These are phyloP conservation scores for Pisolithus orientalis DNA, from an alignment of 768 basidiomycete species.

Conservation along the genomic window DNA sequence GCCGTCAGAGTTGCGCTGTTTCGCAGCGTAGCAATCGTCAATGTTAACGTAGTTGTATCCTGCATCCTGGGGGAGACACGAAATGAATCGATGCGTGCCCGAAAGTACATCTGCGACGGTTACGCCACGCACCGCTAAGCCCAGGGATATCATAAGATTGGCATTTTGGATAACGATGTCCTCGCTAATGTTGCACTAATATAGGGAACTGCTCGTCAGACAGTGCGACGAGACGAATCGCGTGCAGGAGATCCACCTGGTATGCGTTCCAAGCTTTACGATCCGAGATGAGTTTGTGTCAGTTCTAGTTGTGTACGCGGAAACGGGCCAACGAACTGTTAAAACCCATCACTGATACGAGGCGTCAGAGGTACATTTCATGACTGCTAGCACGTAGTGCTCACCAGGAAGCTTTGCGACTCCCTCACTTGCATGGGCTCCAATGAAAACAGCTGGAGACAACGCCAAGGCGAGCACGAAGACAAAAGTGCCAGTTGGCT, in stretches of 20 bases:
- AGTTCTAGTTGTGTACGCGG: not conserved
- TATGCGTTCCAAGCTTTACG: constrained; percentile 62
- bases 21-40: constrained; percentile 63
- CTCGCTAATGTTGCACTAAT: constrained; percentile 55
- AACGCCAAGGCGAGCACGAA: constrained; percentile 17
- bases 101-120: not conserved
- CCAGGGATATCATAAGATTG: constrained; percentile 42
- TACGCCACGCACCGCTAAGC: constrained; percentile 36
- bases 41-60: constrained; percentile 57
- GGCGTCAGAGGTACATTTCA: not conserved
- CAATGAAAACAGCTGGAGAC: constrained; percentile 1
- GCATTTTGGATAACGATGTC: constrained; percentile 46
- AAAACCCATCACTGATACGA: constrained; percentile 47
- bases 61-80: constrained; percentile 33
- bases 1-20: constrained; percentile 41
- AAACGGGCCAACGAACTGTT: constrained; percentile 40
- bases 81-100: not conserved
- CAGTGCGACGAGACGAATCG: not conserved
- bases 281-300: not conserved
- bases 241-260: constrained; percentile 33
- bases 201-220: not conserved
- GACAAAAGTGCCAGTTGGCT: constrained; percentile 4
- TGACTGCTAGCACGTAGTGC: too few species aligned
- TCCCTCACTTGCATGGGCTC: constrained; percentile 5
- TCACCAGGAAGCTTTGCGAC: constrained; percentile 33